phyloP scores from a whole-genome alignment of 345 rosid genomes.

The Gossypium sturtianum region DNA sequence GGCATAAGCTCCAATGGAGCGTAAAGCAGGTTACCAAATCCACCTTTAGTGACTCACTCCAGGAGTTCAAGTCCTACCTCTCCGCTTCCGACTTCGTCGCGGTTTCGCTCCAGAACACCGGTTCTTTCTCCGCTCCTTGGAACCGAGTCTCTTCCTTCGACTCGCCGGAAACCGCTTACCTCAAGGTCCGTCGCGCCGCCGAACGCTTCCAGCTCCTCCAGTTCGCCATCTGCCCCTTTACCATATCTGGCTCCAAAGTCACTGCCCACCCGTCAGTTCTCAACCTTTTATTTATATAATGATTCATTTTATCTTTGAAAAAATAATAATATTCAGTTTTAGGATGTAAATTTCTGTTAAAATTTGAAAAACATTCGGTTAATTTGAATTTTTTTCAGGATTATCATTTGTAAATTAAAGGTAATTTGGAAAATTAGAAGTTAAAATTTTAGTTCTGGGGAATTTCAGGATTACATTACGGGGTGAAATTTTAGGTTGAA shows the following conservation, averaged over 20 bases:
- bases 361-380: background rate
- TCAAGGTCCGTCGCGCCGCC: constrained; percentile 59
- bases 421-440: constrained; percentile 12
- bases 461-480: background rate
- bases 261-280: constrained; percentile 55
- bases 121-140: constrained; percentile 75
- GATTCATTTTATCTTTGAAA: background rate
- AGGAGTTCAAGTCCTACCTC: constrained; percentile 47
- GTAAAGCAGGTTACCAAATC: constrained; percentile 65
- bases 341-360: background rate
- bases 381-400: background rate
- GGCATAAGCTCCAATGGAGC: constrained; percentile 33
- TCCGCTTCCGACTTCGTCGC: constrained; percentile 62
- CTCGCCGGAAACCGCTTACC: constrained; percentile 57
- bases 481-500: background rate
- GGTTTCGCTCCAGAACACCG: constrained; percentile 61
- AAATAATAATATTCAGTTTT: background rate
- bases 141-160: constrained; percentile 72
- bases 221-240: constrained; percentile 77
- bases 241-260: constrained; percentile 42
- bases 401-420: background rate
- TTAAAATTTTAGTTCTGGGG: background rate
- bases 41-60: constrained; percentile 47
- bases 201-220: constrained; percentile 73
- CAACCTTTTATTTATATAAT: background rate